These are phyloP conservation scores for Ophiostoma ips DNA, from an alignment of 2,329 filamentous ascomycete species.

Conservation along the genomic window DNA sequence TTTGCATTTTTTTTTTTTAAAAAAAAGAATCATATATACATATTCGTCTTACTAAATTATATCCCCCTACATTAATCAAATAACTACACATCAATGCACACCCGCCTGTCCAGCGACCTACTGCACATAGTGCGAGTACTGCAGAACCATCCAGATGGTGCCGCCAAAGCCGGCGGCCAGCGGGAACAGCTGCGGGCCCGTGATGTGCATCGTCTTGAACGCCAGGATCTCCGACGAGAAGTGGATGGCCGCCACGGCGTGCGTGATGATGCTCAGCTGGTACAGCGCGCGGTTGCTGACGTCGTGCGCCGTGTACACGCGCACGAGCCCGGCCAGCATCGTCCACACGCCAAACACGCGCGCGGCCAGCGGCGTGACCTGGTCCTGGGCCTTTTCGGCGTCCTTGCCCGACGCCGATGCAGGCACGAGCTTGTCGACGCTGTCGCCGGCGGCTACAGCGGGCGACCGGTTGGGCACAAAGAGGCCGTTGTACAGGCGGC, in stretches of 20 bases:
- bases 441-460: constrained; percentile 35
- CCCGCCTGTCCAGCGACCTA: no score
- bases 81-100: neutral
- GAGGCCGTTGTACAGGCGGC: constrained; percentile 68
- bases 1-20: neutral
- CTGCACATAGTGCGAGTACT: constrained; percentile 55
- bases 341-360: constrained; percentile 86
- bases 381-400: constrained; percentile 34
- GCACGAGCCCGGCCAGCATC: constrained; percentile 59
- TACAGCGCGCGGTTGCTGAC: constrained; percentile 60
- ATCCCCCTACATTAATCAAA: no score
- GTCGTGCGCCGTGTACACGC: constrained; percentile 74
- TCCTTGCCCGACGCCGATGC: constrained; percentile 29
- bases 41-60: no score
- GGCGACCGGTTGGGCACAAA: constrained; percentile 36
- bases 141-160: constrained; percentile 48
- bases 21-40: neutral
- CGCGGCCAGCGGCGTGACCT: constrained; percentile 61
- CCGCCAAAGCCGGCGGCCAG: constrained; percentile 31
- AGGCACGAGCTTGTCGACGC: constrained; percentile 36
- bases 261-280: constrained; percentile 70
- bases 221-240: constrained; percentile 70
- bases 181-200: constrained; percentile 40
- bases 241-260: constrained; percentile 61
- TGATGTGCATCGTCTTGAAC: constrained; percentile 60